These are phyloP conservation scores for Verticillium nonalfalfae DNA, from an alignment of 2,329 filamentous ascomycete species.

Conservation along the genomic window DNA sequence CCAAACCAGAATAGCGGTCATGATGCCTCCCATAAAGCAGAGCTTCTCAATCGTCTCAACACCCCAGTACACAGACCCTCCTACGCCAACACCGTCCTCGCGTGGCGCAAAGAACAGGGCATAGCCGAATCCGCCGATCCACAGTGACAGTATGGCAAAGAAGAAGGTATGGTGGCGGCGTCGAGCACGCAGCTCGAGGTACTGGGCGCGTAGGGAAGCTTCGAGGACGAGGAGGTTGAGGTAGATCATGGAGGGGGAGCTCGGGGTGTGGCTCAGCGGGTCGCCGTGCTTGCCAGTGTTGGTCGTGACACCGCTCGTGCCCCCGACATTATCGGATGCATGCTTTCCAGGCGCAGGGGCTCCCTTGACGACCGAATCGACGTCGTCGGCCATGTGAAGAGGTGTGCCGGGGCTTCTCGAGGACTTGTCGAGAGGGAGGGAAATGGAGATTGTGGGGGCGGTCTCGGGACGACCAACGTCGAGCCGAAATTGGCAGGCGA, in stretches of 20 bases:
- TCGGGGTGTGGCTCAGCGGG: constrained; percentile 76
- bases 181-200: constrained; percentile 81
- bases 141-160: constrained; percentile 68
- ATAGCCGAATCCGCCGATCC: constrained; percentile 83
- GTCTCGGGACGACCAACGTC: neutral
- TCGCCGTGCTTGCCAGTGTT: constrained; percentile 47
- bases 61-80: constrained; percentile 94
- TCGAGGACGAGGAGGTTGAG: constrained; percentile 97
- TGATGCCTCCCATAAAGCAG: constrained; percentile 82
- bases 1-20: constrained; percentile 84
- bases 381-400: constrained; percentile 47
- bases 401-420: no score
- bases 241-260: constrained; percentile 92
- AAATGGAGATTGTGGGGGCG: neutral
- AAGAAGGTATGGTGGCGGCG: constrained; percentile 93
- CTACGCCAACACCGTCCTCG: constrained; percentile 85
- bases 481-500: neutral
- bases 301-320: constrained; percentile 35
- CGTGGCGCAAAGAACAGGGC: constrained; percentile 91
- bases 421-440: neutral
- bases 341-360: constrained; percentile 61
- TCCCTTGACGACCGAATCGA: constrained; percentile 92
- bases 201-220: constrained; percentile 86
- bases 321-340: constrained; percentile 16
- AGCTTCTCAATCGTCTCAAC: constrained; percentile 87